Percentiles rank a stretch among this genome's conserved stretches.
These are phyloP conservation scores for Neoconidiobolus thromboides DNA, from an alignment of 371 early-diverging fungal genomes.

Conservation along the genomic window DNA sequence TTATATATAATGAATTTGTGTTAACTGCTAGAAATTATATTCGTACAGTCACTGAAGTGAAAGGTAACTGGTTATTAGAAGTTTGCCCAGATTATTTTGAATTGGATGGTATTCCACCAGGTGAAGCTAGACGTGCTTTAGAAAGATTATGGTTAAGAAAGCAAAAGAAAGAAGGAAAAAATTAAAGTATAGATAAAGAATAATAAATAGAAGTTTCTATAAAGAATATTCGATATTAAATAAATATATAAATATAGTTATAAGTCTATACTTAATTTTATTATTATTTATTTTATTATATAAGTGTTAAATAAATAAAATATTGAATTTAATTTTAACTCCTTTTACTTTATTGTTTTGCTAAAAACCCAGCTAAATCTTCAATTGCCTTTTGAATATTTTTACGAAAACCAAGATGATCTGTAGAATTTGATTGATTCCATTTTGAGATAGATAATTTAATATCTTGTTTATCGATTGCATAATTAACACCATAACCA, in stretches of 20 bases:
- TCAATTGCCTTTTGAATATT: constrained; percentile 27
- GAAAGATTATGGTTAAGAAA: not conserved
- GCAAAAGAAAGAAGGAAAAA: not conserved
- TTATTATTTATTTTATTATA: too few relatives aligned
- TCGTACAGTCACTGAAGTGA: constrained; percentile 77
- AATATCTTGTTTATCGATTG: constrained; percentile 54
- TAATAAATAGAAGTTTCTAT: too few relatives aligned
- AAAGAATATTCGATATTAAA: too few relatives aligned
- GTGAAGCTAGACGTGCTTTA: constrained; percentile 3
- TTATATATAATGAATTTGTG: constrained; percentile 95
- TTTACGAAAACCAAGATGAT: constrained; percentile 29
- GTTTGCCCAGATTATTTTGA: constrained; percentile 50
- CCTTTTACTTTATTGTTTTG: too few relatives aligned
- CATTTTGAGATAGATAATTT: constrained; percentile 60
- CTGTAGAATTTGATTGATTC: constrained; percentile 22
- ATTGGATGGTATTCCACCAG: not conserved
- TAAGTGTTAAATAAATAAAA: too few relatives aligned
- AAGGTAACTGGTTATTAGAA: constrained; percentile 80
- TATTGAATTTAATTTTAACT: too few relatives aligned
- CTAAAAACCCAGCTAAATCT: constrained; percentile 17
- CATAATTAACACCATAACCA: constrained; percentile 76
- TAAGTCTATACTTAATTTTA: too few relatives aligned
- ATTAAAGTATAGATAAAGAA: too few relatives aligned
- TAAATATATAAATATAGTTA: too few relatives aligned
- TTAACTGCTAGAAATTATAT: constrained; percentile 88